Evolutionary conservation across 495 filamentous ascomycete species (phyloP).

Genomic region (Penicillium paxilli): DNA sequence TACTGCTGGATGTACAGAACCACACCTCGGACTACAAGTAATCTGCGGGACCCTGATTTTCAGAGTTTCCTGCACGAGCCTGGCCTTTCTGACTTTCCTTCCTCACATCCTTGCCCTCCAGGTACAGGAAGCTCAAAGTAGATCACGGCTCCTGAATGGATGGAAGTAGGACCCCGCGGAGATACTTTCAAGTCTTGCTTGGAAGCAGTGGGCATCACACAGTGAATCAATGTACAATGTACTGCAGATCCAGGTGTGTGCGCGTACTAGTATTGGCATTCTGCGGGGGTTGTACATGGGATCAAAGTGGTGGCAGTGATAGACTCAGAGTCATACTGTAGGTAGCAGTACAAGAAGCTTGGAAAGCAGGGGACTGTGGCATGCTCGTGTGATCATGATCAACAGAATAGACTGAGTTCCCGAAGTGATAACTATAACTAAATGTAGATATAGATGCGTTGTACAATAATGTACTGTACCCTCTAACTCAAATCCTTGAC

Average conservation of each 20-base stretch:
- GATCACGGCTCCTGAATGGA: slow-evolving; percentile 9
- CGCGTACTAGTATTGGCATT: neutral
- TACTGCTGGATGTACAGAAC: no score
- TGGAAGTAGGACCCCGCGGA: slow-evolving; percentile 9
- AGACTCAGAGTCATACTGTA: no score
- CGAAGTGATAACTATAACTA: no score
- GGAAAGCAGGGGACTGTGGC: neutral
- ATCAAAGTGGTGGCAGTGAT: neutral
- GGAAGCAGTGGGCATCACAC: neutral
- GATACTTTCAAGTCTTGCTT: no score
- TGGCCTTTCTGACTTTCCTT: neutral
- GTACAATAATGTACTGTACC: no score
- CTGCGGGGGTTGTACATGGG: neutral
- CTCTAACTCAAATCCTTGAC: neutral
- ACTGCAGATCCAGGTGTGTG: neutral
- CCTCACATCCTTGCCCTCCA: neutral
- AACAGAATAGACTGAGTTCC: no score
- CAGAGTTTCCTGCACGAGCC: slow-evolving; percentile 10
- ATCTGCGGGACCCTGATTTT: slow-evolving; percentile 6
- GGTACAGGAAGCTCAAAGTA: neutral
- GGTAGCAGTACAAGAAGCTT: neutral
- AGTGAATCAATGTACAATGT: neutral
- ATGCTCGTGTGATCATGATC: no score
- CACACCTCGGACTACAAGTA: no score
- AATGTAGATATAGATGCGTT: no score